phyloP scores from a whole-genome alignment of 441 rosid genomes.

The Gossypium armourianum region DNA sequence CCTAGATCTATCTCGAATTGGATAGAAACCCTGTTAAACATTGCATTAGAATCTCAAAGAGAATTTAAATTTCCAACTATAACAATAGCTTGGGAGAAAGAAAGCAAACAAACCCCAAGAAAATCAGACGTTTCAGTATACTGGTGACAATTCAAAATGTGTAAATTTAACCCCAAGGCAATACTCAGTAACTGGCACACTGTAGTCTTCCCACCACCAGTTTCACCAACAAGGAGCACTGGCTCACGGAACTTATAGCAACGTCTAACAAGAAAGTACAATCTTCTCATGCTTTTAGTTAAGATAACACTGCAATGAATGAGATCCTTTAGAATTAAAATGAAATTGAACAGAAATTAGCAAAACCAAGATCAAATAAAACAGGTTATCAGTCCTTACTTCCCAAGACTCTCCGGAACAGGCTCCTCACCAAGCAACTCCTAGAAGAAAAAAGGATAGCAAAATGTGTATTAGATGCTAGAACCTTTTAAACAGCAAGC shows the following conservation, averaged over 20 bases:
- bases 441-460: constrained; percentile 23
- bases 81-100: constrained; percentile 2
- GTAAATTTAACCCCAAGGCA: constrained; percentile 45
- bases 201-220: constrained; percentile 98
- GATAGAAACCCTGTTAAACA: constrained; percentile 75
- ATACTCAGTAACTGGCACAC: constrained; percentile 75
- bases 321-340: constrained; percentile 19
- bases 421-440: constrained; percentile 35
- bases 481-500: not conserved
- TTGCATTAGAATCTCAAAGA: constrained; percentile 10
- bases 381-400: constrained; percentile 31
- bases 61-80: constrained; percentile 5
- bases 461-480: not conserved
- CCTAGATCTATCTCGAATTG: constrained; percentile 84
- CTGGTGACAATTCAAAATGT: constrained; percentile 93
- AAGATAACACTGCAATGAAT: constrained; percentile 47
- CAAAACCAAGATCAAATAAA: constrained; percentile 13
- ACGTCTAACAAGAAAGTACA: constrained; percentile 64
- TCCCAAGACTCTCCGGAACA: constrained; percentile 24
- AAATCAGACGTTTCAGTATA: constrained; percentile 95
- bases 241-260: constrained; percentile 85
- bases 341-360: constrained; percentile 9
- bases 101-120: constrained; percentile 64
- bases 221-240: constrained; percentile 95
- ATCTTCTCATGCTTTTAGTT: constrained; percentile 82